phyloP scores from a whole-genome alignment of 768 basidiomycete species.

The Lactarius quietus region DNA sequence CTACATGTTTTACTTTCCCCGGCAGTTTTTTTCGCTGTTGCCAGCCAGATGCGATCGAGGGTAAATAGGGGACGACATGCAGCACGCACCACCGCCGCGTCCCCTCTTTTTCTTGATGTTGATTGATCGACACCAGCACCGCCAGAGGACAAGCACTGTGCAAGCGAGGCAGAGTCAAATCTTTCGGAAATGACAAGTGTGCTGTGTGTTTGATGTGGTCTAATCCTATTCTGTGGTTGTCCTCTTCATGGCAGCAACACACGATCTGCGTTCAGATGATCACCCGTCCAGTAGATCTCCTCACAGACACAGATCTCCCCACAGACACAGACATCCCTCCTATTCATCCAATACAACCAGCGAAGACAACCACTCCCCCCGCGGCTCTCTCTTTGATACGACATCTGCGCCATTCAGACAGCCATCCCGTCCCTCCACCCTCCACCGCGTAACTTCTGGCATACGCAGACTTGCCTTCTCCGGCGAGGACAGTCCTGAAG shows the following conservation, averaged over 20 bases:
- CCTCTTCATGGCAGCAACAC: no score
- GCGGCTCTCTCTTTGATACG: background rate
- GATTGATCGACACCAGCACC: background rate
- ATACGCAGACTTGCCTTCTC: slow-evolving; percentile 7
- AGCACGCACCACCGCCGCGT: background rate
- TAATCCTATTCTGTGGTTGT: background rate
- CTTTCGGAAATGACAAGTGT: no score
- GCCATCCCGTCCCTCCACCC: slow-evolving; percentile 1
- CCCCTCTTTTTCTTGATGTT: background rate
- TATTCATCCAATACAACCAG: background rate
- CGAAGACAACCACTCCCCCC: background rate
- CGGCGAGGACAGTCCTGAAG: background rate
- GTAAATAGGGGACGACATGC: background rate
- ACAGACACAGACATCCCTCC: background rate
- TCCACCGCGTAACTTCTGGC: slow-evolving; percentile 12
- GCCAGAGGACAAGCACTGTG: no score
- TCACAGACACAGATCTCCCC: background rate
- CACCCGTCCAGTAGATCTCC: no score
- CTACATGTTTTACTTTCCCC: background rate
- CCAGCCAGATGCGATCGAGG: slow-evolving; percentile 4
- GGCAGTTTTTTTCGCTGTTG: background rate
- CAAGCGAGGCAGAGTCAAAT: no score
- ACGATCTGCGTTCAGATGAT: no score
- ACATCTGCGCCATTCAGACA: no score
- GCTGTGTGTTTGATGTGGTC: no score